Base-by-base conservation (phyloP, 768 basidiomycete species). In the Candolleomyces efflorescens region DNA sequence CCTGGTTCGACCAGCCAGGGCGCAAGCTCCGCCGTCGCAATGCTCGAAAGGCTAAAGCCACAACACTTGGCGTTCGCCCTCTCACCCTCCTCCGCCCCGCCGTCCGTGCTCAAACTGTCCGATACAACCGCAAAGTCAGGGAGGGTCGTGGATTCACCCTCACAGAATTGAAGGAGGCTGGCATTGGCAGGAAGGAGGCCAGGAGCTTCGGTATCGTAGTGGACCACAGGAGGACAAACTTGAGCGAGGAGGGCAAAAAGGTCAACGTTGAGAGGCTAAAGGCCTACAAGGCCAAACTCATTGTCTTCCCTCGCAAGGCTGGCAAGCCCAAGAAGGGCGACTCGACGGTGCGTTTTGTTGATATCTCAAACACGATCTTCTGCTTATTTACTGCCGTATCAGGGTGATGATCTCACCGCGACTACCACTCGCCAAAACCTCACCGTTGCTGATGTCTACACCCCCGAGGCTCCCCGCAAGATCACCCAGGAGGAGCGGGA, bases 1-100 rank as follows among this genome's bases (percentile, higher is more conserved):
- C 93, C 71, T 94, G 95, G 95, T 98, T 98, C 74, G 91, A 98
- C 82, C 97, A 99, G 78, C 94, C 97, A 57, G 96, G 95, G 50
- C 90, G 92, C 72, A 98, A 98, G 80, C 90, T 94, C 74, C 90
- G 92, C 73, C 84, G 97, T 72, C 90, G 97, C 73, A 86, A 80
- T 48, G 93, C 94, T 45, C 92, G 97, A 77, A 89, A 93, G 76
- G 78, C 80, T 66, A 98, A 97, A 80, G 93, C 94, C 57, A 84
- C 93, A 47, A 73, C 85, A 60, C 89, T 97, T 57, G 97, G 97
- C 65, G 92, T 94, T 63, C 92, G 93, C 69, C 97, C 92, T 46
- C 85, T 93, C 62, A 80, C 85, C 61, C 89, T 89, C 73, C 92
- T 98, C 68, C 94, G 96, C 68, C 96, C 96, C 49, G 96, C 95